These are phyloP conservation scores for Borovskyia barvae DNA, from an alignment of 208 protist species.

Conservation along the genomic window DNA sequence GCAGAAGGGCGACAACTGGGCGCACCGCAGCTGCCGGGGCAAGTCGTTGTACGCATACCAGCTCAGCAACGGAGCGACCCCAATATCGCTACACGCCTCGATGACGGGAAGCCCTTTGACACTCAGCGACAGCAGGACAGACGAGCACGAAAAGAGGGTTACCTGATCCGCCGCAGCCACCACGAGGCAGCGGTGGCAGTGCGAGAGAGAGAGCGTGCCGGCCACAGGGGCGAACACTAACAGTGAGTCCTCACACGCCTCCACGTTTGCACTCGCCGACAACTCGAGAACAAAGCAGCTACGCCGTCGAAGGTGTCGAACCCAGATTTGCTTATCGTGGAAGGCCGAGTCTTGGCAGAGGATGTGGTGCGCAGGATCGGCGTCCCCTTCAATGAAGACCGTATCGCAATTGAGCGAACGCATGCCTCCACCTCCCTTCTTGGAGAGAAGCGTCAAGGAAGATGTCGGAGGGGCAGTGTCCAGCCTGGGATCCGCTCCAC, in stretches of 20 bases:
- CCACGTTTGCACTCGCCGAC: constrained; percentile 4
- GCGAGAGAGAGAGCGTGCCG: constrained; percentile 24
- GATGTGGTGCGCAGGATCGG: background rate
- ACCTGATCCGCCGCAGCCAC: constrained; percentile 25
- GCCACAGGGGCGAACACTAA: constrained; percentile 39
- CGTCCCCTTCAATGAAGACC: constrained; percentile 14
- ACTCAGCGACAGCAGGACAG: constrained; percentile 15
- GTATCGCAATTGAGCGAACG: background rate
- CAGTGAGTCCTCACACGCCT: constrained; percentile 22
- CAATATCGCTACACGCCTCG: constrained; percentile 19
- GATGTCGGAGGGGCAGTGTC: too few species aligned
- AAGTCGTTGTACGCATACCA: constrained; percentile 39
- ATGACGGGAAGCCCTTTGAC: constrained; percentile 21
- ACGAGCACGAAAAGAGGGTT: constrained; percentile 14
- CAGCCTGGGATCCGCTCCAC: too few species aligned
- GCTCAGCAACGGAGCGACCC: constrained; percentile 18
- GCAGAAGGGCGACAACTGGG: constrained; percentile 31
- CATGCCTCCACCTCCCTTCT: background rate
- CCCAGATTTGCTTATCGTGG: constrained; percentile 12
- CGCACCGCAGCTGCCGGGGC: constrained; percentile 20
- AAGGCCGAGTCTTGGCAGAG: constrained; percentile 6
- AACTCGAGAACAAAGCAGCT: constrained; percentile 15
- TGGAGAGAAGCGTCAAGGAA: too few species aligned
- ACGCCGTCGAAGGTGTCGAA: constrained; percentile 8
- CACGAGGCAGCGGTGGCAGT: constrained; percentile 29